These are phyloP conservation scores for Zopfochytrium polystomum DNA, from an alignment of 371 early-diverging fungal genomes.

Conservation along the genomic window DNA sequence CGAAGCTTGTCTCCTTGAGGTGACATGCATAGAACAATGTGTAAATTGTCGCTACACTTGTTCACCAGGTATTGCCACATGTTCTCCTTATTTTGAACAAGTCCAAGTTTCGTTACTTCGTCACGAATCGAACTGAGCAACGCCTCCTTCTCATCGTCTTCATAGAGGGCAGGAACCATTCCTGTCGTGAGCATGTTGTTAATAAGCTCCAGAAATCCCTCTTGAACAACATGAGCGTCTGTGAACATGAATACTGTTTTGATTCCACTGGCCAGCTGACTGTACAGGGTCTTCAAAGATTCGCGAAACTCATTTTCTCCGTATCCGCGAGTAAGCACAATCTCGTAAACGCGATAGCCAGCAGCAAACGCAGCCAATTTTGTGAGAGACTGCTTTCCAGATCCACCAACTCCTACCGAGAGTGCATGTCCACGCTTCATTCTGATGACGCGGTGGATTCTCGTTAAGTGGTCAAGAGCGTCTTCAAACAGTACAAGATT, in stretches of 20 bases:
- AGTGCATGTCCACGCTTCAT: slow-evolving; percentile 56
- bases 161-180: slow-evolving; percentile 57
- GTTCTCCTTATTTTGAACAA: slow-evolving; percentile 48
- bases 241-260: slow-evolving; percentile 59
- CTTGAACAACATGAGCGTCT: slow-evolving; percentile 60
- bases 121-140: slow-evolving; percentile 48
- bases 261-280: slow-evolving; percentile 45
- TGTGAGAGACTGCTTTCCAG: slow-evolving; percentile 60
- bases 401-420: slow-evolving; percentile 58
- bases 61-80: slow-evolving; percentile 58
- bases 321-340: slow-evolving; percentile 54
- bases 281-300: slow-evolving; percentile 49
- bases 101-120: slow-evolving; percentile 48
- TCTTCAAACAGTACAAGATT: slow-evolving; percentile 62
- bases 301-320: slow-evolving; percentile 57
- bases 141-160: slow-evolving; percentile 59
- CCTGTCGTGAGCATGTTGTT: slow-evolving; percentile 63
- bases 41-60: slow-evolving; percentile 56
- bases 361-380: slow-evolving; percentile 55
- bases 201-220: slow-evolving; percentile 58
- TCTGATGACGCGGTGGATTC: slow-evolving; percentile 55
- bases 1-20: slow-evolving; percentile 61
- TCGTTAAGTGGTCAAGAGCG: slow-evolving; percentile 58
- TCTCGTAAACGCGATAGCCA: slow-evolving; percentile 55
- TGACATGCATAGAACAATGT: slow-evolving; percentile 59